Conservation (phyloP, 352 stramenopile species). For the Phytophthora crassamura region DNA sequence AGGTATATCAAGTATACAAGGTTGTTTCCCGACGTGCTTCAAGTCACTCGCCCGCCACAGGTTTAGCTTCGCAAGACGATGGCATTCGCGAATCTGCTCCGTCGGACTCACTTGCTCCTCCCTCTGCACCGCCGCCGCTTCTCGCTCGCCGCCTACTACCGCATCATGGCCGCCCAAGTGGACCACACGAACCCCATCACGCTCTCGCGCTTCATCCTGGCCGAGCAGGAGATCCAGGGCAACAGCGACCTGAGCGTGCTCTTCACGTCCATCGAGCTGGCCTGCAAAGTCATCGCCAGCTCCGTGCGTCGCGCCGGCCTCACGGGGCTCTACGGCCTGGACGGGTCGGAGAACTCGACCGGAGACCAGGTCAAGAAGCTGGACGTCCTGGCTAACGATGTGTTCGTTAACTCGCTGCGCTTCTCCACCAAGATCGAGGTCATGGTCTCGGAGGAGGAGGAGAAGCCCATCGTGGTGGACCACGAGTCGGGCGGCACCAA, state of each 20-base stretch:
- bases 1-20: too few species aligned
- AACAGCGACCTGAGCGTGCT: conserved; percentile 95
- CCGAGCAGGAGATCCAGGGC: conserved; percentile 92
- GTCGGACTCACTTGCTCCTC: conserved; percentile 15
- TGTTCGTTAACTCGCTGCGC: conserved; percentile 97
- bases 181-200: conserved; percentile 92
- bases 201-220: conserved; percentile 94
- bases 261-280: conserved; percentile 96
- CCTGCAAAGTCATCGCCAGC: conserved; percentile 98
- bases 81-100: conserved; percentile 35
- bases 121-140: not conserved
- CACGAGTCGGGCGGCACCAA: conserved; percentile 58
- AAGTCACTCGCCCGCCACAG: not conserved
- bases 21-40: too few species aligned
- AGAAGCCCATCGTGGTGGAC: conserved; percentile 97
- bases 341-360: conserved; percentile 97
- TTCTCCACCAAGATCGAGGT: conserved; percentile 97
- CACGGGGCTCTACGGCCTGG: conserved; percentile 93
- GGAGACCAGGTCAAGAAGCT: conserved; percentile 99
- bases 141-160: conserved; percentile 6
- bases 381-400: conserved; percentile 98
- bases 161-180: conserved; percentile 44
- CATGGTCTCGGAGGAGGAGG: conserved; percentile 98
- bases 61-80: not conserved
- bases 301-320: conserved; percentile 96